phyloP scores from a whole-genome alignment of 495 filamentous ascomycete species.

The Mytilinidion resinicola region DNA sequence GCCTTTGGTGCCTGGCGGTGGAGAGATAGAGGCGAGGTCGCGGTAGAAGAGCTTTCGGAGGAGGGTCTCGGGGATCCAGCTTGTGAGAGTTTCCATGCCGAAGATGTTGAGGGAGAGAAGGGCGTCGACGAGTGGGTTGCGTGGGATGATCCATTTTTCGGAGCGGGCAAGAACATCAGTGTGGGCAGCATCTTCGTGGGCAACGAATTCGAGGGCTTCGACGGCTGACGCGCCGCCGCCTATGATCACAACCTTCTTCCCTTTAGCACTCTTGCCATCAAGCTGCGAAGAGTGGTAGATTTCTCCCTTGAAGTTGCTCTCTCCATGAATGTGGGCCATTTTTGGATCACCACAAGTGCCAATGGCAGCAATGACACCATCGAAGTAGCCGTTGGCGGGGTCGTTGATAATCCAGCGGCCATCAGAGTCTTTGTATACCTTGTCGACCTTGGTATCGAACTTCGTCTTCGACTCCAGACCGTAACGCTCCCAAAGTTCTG shows the following conservation, averaged over 20 bases:
- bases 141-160: constrained; percentile 87
- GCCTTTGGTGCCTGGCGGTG: constrained; percentile 47
- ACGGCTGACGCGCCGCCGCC: constrained; percentile 72
- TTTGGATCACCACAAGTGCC: constrained; percentile 77
- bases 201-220: constrained; percentile 76
- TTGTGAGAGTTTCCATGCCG: constrained; percentile 65
- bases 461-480: constrained; percentile 61
- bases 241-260: constrained; percentile 30
- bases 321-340: constrained; percentile 45
- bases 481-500: constrained; percentile 68
- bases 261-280: constrained; percentile 22
- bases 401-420: constrained; percentile 79
- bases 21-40: constrained; percentile 71
- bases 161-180: constrained; percentile 68
- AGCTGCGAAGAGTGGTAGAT: constrained; percentile 31
- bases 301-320: constrained; percentile 28
- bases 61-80: constrained; percentile 70
- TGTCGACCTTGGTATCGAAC: constrained; percentile 63
- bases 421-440: constrained; percentile 58
- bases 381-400: constrained; percentile 59
- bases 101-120: constrained; percentile 73
- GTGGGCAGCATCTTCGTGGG: constrained; percentile 56
- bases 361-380: constrained; percentile 69
- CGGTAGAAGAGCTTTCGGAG: constrained; percentile 79
- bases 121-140: constrained; percentile 66